Conservation (phyloP, 768 basidiomycete species). For the Ephemerocybe angulata region DNA sequence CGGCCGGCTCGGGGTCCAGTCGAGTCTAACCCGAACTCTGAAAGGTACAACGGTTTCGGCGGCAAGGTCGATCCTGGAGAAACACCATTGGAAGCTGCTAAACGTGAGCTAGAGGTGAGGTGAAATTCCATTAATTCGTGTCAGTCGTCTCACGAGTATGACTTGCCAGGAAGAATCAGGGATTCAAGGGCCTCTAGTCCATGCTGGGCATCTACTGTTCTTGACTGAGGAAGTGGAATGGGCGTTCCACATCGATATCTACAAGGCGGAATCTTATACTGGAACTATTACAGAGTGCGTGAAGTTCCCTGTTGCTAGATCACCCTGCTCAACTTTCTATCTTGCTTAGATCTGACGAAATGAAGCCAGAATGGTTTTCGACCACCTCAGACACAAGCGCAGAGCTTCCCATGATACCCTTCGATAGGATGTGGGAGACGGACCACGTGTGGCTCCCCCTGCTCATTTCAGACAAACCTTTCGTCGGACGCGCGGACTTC, state of each 20-base stretch:
- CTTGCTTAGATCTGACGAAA: conserved; percentile 73
- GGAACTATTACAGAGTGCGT: conserved; percentile 68
- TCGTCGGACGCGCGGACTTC: conserved; percentile 47
- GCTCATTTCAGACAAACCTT: conserved; percentile 40
- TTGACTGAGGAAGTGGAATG: conserved; percentile 47
- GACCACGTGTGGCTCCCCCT: conserved; percentile 70
- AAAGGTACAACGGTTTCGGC: conserved; percentile 83
- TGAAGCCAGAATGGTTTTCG: conserved; percentile 81
- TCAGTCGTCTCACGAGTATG: not conserved
- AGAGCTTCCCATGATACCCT: conserved; percentile 48
- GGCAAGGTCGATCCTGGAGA: conserved; percentile 83
- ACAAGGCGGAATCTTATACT: conserved; percentile 55
- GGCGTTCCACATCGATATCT: conserved; percentile 73
- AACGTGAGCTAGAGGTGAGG: conserved; percentile 64
- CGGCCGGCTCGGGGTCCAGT: not conserved
- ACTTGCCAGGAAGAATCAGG: conserved; percentile 75
- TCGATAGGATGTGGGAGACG: conserved; percentile 55
- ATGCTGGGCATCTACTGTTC: conserved; percentile 67
- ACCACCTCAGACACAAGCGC: conserved; percentile 13
- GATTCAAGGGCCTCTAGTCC: conserved; percentile 58
- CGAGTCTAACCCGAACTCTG: too few relatives aligned
- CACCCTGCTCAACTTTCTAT: not conserved
- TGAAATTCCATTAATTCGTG: not conserved
- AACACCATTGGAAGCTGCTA: conserved; percentile 62
- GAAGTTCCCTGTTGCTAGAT: not conserved